Evolutionary conservation across 257 asterid genomes (phyloP), one percentile per base, ranked within the genome.

Genomic region (Thymus quinquecostatus): DNA sequence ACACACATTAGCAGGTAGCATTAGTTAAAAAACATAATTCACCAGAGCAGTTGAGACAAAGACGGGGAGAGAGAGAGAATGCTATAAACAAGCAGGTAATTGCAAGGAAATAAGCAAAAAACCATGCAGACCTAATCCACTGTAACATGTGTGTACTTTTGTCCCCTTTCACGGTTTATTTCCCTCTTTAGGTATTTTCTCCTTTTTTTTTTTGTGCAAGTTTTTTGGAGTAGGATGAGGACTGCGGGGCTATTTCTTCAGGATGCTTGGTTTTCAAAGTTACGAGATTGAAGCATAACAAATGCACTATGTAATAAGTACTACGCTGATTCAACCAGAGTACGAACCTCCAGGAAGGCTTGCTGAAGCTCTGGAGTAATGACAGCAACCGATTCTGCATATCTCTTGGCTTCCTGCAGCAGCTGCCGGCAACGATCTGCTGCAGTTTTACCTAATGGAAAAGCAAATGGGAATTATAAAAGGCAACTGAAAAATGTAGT

Each of bases 271-370:
- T 27, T 65, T 41, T 50, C 6, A 70, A 63, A 68, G 71, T 51
- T 29, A 36, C 33, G 33, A 60, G 13, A 43, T 67, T 14, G 12
- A 12, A 60, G 54, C 69, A 45, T 66, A 60, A 45, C 27, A 62
- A 44, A 60, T 58, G 38, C 41, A 60, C 45, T 49, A 51, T 8
- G 8, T 54, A 41, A 65, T 36, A n/a, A 61, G 29, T 12, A 68
- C 68, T 56, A n/a, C 27, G 47, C 29, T 60, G 58, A 57, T 10
- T 56, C 64, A 75, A 73, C 77, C 65, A 60, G 69, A 58, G 73
- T 60, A 60, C 85, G 50, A 79, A 93, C 98, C 98, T 94, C 87
- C 66, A 79, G 76, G 82, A 94, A 94, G 47, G 95, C 92, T 76
- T 77, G 78, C 83, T 84, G 63, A 67, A 88, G 92, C 72, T 85